Evolutionary conservation across 768 basidiomycete species (phyloP).

Genomic region (Lactarius tabidus): DNA sequence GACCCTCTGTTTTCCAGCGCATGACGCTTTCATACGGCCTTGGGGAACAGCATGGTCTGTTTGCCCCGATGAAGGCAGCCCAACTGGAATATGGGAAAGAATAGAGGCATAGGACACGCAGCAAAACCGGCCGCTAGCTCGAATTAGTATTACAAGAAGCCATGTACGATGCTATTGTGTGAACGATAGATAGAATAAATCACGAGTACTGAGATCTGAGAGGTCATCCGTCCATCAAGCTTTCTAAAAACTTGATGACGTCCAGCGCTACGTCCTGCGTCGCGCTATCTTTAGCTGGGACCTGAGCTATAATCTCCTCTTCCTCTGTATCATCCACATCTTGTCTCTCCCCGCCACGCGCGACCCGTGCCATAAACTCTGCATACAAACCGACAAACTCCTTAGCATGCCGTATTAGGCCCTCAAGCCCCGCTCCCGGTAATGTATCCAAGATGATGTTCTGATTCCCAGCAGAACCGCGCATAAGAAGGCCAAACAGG

Average conservation of each 20-base stretch:
- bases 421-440: conserved; percentile 35
- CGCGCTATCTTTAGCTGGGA: conserved; percentile 15
- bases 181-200: conserved; percentile 12
- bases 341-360: conserved; percentile 20
- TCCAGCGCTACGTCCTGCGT: conserved; percentile 34
- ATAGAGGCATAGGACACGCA: conserved; percentile 1
- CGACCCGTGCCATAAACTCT: conserved; percentile 32
- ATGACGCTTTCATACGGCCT: conserved; percentile 81
- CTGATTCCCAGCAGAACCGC: conserved; percentile 34
- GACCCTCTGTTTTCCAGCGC: conserved; percentile 54
- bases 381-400: conserved; percentile 43
- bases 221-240: conserved; percentile 29
- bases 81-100: conserved; percentile 28
- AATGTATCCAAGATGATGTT: conserved; percentile 34
- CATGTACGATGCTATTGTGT: background rate
- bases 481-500: conserved; percentile 55
- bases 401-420: conserved; percentile 36
- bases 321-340: conserved; percentile 21
- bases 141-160: conserved; percentile 7
- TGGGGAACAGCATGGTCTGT: conserved; percentile 77
- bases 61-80: conserved; percentile 40
- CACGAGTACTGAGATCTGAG: background rate
- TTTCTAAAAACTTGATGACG: conserved; percentile 54
- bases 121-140: background rate
- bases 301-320: conserved; percentile 10